Base-by-base conservation (phyloP, 2,329 filamentous ascomycete species). In the Didymella pomorum region DNA sequence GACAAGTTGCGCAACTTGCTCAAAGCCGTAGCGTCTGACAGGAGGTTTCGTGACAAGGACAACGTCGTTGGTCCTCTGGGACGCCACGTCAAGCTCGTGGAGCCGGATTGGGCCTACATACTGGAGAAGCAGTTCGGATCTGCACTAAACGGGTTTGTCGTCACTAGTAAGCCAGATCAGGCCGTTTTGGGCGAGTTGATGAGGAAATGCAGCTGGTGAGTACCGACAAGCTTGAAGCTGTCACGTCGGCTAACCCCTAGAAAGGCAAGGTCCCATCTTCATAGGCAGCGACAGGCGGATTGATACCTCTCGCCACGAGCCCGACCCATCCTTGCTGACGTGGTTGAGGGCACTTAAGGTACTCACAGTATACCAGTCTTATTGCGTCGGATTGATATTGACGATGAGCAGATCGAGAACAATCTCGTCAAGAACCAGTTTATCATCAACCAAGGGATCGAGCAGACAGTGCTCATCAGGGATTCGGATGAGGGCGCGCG, bases 21-120 rank as follows among this genome's bases (percentile, higher is more conserved):
- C 7, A 81, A 79, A 52, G 84, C 83, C n/a, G 91, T 98, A 60
- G 82, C 86, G 6, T 79, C 81, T n/a, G 91, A 96, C 56, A 76
- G 63, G 2, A 82, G 87, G 0, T 98, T 96, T 71, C 79, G 81
- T 23, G 80, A 85, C 42, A 88, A 84, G 61, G 95, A 41, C 7
- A 46, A 47, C 12, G 51, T 95, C 2, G 81, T 98, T 31, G 95
- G 95, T 0, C 95, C 95, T 0, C 81, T 98, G 14, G 95, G 93
- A 28, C 81, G 87, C 23, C 86, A 95, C 69, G 83, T 99, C 50
- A 88, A 87, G 64, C 80, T 99, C 23, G 79, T 87, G 33, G 88
- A 94, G 65, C 89, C 91, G 1, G 84, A 91, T 67, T 99, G 95
- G 95, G 90, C 89, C 1, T 84, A 86, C 0, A 87, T 96, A 42